Evolutionary conservation across 306 rosid species (phyloP).

Genomic region (Dalbergia oliveri): DNA sequence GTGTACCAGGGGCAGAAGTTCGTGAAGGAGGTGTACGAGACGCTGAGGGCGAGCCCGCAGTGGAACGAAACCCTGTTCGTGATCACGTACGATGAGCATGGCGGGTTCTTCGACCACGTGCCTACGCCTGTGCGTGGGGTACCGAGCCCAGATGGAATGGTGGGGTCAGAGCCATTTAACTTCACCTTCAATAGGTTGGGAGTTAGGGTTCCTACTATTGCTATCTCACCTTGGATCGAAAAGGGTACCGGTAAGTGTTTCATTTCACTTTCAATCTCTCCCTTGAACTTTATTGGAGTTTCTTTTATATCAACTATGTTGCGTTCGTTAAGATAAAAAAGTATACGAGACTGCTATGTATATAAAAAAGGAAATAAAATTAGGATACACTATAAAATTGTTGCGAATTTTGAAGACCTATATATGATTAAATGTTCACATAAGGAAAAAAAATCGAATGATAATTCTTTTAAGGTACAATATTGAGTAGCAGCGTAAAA

Average conservation of each 20-base stretch:
- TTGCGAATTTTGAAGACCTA: neutral
- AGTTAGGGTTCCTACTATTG: slow-evolving; percentile 86
- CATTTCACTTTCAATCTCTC: neutral
- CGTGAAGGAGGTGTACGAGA: slow-evolving; percentile 91
- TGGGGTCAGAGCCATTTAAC: slow-evolving; percentile 73
- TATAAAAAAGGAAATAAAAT: too few relatives aligned
- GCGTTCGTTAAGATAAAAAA: too few relatives aligned
- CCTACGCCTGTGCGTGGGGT: slow-evolving; percentile 74
- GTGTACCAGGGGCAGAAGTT: slow-evolving; percentile 85
- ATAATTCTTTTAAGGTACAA: too few relatives aligned
- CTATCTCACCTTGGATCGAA: slow-evolving; percentile 90
- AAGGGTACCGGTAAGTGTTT: slow-evolving; percentile 69
- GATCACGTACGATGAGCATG: slow-evolving; percentile 93
- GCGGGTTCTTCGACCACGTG: slow-evolving; percentile 89
- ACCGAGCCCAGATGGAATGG: slow-evolving; percentile 83
- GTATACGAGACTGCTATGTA: too few relatives aligned
- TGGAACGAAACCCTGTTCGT: slow-evolving; percentile 80
- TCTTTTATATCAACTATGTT: neutral
- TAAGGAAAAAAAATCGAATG: too few relatives aligned
- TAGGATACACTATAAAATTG: neutral
- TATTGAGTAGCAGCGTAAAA: neutral
- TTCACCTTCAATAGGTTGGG: slow-evolving; percentile 82
- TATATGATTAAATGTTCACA: neutral
- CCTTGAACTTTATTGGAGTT: neutral
- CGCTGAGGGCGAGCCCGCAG: slow-evolving; percentile 83